A percentile compares a stretch with the other conserved stretches of the same genome.
phyloP scores from a whole-genome alignment of 768 basidiomycete genomes.

The Lactarius psammicola region DNA sequence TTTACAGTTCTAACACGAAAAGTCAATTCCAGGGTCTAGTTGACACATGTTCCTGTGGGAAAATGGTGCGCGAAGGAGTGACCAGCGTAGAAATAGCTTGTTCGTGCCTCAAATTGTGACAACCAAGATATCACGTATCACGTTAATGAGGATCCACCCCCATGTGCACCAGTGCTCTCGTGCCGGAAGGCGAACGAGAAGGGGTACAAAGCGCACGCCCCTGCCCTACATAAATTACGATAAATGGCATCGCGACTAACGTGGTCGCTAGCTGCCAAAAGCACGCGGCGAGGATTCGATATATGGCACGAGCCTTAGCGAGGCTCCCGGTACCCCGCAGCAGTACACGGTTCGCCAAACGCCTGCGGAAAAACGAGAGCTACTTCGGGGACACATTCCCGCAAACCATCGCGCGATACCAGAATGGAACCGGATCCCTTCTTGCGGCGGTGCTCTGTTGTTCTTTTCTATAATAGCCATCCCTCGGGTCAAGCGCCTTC shows the following conservation, averaged over 20 bases:
- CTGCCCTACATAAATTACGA: neutral
- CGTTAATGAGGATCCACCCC: neutral
- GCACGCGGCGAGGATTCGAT: neutral
- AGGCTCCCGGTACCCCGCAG: neutral
- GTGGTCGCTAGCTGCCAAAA: neutral
- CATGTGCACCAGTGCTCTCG: neutral
- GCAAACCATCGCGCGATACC: neutral
- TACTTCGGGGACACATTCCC: neutral
- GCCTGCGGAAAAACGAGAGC: neutral
- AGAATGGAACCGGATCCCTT: neutral
- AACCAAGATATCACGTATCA: neutral
- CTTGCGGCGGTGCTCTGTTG: neutral
- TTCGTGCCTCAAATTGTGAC: neutral
- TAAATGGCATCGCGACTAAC: neutral
- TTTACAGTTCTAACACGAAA: neutral
- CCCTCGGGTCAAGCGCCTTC: neutral
- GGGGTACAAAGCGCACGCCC: neutral
- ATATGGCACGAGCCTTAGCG: neutral
- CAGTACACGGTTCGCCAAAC: neutral
- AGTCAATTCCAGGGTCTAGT: neutral
- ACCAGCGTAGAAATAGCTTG: neutral
- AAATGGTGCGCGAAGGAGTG: neutral
- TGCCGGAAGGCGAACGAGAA: neutral
- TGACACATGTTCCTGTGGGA: neutral
- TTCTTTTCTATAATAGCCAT: neutral